Evolutionary conservation across 768 basidiomycete species (phyloP).

Genomic region (Dacryopinax primogenitus): DNA sequence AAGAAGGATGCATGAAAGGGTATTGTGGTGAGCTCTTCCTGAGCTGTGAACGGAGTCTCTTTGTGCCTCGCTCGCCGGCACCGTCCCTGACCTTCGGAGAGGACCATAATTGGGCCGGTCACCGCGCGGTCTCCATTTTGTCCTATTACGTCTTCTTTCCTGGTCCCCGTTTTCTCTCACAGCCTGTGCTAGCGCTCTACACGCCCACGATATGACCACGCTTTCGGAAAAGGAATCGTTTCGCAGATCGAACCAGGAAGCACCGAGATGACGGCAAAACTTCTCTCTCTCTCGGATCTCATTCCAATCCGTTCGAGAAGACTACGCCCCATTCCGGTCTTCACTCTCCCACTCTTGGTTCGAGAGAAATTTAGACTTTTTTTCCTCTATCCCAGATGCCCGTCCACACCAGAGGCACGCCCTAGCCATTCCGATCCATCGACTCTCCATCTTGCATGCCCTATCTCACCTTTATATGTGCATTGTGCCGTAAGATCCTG

Average conservation of each 20-base stretch:
- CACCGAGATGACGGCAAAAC: background rate
- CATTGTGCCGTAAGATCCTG: background rate
- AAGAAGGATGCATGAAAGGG: background rate
- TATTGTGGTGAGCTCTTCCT: no score
- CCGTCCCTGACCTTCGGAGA: background rate
- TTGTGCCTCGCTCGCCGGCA: background rate
- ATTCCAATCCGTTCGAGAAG: constrained; percentile 6
- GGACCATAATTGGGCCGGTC: background rate
- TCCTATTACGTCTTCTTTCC: background rate
- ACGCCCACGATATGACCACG: no score
- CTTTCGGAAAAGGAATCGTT: no score
- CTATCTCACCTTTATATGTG: background rate
- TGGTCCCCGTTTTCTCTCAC: background rate
- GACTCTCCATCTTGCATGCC: background rate
- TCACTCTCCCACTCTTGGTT: background rate
- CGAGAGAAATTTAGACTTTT: background rate
- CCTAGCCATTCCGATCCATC: background rate
- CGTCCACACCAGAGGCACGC: background rate
- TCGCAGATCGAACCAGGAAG: constrained; percentile 1
- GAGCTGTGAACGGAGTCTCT: no score
- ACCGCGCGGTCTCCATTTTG: background rate
- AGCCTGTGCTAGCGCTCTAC: no score
- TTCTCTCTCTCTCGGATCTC: background rate
- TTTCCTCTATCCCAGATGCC: background rate
- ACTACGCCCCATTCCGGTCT: background rate